Base-by-base conservation (phyloP, 2,329 filamentous ascomycete genomes). In the Pseudopithomyces maydicus region DNA sequence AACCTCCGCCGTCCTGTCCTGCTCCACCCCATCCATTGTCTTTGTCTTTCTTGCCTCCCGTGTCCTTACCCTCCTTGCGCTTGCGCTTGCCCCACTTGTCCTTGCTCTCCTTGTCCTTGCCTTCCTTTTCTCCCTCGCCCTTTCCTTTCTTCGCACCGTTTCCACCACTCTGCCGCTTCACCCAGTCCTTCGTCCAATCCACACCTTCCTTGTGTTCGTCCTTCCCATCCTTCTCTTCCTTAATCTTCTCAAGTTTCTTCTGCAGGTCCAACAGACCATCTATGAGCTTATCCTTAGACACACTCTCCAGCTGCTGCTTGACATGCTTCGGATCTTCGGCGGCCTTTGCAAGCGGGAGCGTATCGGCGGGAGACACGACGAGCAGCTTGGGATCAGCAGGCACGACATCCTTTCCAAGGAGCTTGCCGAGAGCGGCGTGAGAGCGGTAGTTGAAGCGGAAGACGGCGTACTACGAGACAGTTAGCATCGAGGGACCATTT, bases 401-500 rank as follows among this genome's bases (percentile, higher is more conserved):
- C 10, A 50, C 47, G 47, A 59, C 29, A 1, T 29, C 39, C 5
- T 35, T 39, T 32, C 59, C 62, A 45, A 79, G 64, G 32, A 80
- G 72, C 41, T 68, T 60, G 58, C 73, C 67, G 32, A 81, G 61
- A 15, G 68, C 55, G 2, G 46, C 50, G 45, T 55, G 55, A 17
- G 70, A 75, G 2, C 79, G 74, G 56, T 81, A 82, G 52, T 78
- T 78, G 74, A 82, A 82, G n/a, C 73, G 72, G 63, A 82, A 82
- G 11, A 81, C 75, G 0, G 79, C 80, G 56, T 80, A 82, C 22
- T 78, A 19, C 36, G 26, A 1, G 38, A 2, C 32, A 51, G 35
- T 56, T 32, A 50, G 41, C 12, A 23, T n/a, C 26, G 6, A 19
- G 38, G 6, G 14, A 17, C 7, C 5, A 10, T 3, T 2, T 10